These are phyloP conservation scores for Plantago ovata DNA, from an alignment of 257 asterid genomes.

Conservation along the genomic window DNA sequence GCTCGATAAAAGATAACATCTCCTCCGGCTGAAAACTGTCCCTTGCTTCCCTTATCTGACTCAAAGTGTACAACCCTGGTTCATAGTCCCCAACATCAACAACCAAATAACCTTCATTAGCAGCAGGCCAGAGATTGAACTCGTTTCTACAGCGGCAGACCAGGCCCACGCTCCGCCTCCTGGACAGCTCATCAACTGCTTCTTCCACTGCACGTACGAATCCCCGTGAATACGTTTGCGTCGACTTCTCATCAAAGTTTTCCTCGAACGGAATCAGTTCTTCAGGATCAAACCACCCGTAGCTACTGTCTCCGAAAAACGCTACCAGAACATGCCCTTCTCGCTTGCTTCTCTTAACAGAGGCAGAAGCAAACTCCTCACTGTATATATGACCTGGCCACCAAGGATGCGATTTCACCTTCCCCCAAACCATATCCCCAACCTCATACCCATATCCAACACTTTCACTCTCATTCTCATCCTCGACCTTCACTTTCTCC, in stretches of 20 bases:
- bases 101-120: slow-evolving; percentile 50
- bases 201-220: slow-evolving; percentile 80
- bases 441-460: slow-evolving; percentile 63
- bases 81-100: slow-evolving; percentile 71
- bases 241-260: slow-evolving; percentile 67
- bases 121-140: slow-evolving; percentile 53
- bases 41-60: slow-evolving; percentile 70
- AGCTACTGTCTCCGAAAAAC: slow-evolving; percentile 88
- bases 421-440: slow-evolving; percentile 99
- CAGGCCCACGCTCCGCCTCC: slow-evolving; percentile 70
- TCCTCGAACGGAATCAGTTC: slow-evolving; percentile 80
- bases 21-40: slow-evolving; percentile 54
- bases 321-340: slow-evolving; percentile 86
- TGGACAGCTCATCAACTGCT: slow-evolving; percentile 75
- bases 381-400: slow-evolving; percentile 91
- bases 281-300: slow-evolving; percentile 85
- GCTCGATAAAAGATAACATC: slow-evolving; percentile 47
- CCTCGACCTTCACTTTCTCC: slow-evolving; percentile 30
- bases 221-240: slow-evolving; percentile 47
- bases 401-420: slow-evolving; percentile 98
- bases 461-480: slow-evolving; percentile 16
- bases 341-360: slow-evolving; percentile 68
- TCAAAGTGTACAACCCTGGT: slow-evolving; percentile 47
- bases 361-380: slow-evolving; percentile 64
- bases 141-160: slow-evolving; percentile 69